Evolutionary conservation across 768 basidiomycete species (phyloP), one percentile per base, ranked within the genome.

Genomic region (Heimioporus sp.): DNA sequence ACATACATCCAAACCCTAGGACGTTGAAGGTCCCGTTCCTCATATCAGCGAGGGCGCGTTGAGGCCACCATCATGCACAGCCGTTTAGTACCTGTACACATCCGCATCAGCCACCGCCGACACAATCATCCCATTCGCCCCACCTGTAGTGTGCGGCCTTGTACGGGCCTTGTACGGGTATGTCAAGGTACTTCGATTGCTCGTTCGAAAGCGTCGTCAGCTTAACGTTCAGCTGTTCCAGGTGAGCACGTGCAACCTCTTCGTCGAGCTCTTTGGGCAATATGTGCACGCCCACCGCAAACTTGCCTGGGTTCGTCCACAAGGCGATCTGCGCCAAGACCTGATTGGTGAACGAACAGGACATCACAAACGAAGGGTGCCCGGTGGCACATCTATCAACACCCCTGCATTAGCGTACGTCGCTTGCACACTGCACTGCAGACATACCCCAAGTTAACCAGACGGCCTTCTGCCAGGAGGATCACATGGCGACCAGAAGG

Each of bases 281-380:
- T 76, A 98, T 95, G 82, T 99, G 96, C 30, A 98, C 96, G 56
- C 97, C 97, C 62, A 98, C 81, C 45, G 90, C 88, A 85, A 98
- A 98, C 68, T 87, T 85, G 73, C 86, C 85, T 32, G 87, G 83
- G 58, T 85, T 90, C 40, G 91, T 95, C 93, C 93, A 99, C 69
- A 99, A 86, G 20, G 93, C 95, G 66, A 99, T 98, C 76, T 97
- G 95, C 30, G 96, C 96, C 64, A 99, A 81, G 56, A 94, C 91
- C 75, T 99, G 97, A 82, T 99, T 99, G 69, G 92, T 76, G 80
- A 99, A 99, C 39, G 97, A 99, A 80, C 95, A 98, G 16, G 96
- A 98, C 97, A 99, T 99, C 76, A 99, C 97, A 74, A 95, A 98
- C 40, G 96, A 98, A 34, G 97, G 96, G 75, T 99, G 96, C 51